These are phyloP conservation scores for Pseudozyma sp. DNA, from an alignment of 1,284 basidiomycete species.

Conservation along the genomic window DNA sequence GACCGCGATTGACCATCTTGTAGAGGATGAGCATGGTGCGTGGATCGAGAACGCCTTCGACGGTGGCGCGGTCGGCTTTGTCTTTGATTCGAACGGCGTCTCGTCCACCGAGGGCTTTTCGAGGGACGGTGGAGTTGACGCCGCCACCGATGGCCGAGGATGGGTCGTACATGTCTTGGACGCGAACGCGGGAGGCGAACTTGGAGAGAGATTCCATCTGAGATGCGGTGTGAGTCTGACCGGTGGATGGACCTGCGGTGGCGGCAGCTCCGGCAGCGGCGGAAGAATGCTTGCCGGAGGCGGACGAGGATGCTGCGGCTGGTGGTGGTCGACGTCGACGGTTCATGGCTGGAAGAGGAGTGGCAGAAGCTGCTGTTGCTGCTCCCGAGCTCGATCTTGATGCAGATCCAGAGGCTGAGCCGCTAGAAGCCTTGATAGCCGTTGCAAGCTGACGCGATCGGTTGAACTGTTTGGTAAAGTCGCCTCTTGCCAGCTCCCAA, in stretches of 20 bases:
- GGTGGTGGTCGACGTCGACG: constrained; percentile 27
- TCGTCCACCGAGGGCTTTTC: constrained; percentile 59
- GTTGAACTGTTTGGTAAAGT: constrained; percentile 68
- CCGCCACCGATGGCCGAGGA: constrained; percentile 62
- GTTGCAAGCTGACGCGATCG: constrained; percentile 61
- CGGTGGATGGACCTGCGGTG: constrained; percentile 21
- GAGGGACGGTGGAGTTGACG: constrained; percentile 59
- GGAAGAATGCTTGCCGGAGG: constrained; percentile 3
- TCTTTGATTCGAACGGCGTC: constrained; percentile 60
- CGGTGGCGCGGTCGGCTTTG: constrained; percentile 67
- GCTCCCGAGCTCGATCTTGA: neutral
- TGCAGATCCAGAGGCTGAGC: constrained; percentile 13
- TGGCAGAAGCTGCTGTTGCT: constrained; percentile 2
- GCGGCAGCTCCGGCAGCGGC: constrained; percentile 8
- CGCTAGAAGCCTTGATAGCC: constrained; percentile 28
- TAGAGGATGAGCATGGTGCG: constrained; percentile 66
- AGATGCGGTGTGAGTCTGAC: constrained; percentile 47
- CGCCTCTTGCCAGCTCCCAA: constrained; percentile 66
- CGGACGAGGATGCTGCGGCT: constrained; percentile 3
- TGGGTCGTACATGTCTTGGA: constrained; percentile 62
- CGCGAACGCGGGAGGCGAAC: constrained; percentile 58
- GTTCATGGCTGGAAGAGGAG: constrained; percentile 56
- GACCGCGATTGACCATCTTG: constrained; percentile 65
- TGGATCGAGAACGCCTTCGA: constrained; percentile 67
- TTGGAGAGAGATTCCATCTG: constrained; percentile 62